These are phyloP conservation scores for Phyllosticta citriasiana DNA, from an alignment of 2,329 filamentous ascomycete genomes.

Conservation along the genomic window DNA sequence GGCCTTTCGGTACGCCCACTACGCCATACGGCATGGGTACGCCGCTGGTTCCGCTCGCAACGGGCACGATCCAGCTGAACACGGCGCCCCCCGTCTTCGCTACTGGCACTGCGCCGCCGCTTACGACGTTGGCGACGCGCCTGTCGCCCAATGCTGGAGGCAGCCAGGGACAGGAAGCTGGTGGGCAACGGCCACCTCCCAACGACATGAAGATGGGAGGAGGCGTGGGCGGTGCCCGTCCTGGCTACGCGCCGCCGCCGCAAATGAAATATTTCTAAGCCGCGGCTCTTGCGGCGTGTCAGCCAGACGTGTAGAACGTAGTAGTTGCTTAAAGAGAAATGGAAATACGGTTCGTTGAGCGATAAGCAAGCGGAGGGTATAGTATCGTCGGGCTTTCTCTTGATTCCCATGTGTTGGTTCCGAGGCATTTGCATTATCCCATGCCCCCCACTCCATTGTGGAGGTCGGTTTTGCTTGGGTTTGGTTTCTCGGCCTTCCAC, in stretches of 20 bases:
- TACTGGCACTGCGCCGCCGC: background rate
- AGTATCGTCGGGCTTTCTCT: background rate
- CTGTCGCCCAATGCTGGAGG: background rate
- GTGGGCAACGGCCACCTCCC: background rate
- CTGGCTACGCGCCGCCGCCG: background rate
- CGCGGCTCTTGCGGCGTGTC: background rate
- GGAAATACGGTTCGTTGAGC: background rate
- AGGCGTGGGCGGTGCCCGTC: background rate
- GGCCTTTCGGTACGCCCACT: background rate
- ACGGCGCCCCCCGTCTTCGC: background rate
- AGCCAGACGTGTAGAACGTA: background rate
- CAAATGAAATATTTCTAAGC: background rate
- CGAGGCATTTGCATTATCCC: background rate
- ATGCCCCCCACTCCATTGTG: background rate
- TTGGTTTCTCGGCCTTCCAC: too few relatives aligned
- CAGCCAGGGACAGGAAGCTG: background rate
- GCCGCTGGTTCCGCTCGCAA: background rate
- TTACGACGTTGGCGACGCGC: background rate
- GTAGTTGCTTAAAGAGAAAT: background rate
- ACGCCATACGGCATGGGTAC: background rate
- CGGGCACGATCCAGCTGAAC: background rate
- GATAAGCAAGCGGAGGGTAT: background rate
- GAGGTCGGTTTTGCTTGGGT: background rate
- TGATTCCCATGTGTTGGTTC: background rate
- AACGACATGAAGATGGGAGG: background rate